Base-by-base conservation (phyloP, 2,329 filamentous ascomycete genomes). In the Epichloe coenophiala region DNA sequence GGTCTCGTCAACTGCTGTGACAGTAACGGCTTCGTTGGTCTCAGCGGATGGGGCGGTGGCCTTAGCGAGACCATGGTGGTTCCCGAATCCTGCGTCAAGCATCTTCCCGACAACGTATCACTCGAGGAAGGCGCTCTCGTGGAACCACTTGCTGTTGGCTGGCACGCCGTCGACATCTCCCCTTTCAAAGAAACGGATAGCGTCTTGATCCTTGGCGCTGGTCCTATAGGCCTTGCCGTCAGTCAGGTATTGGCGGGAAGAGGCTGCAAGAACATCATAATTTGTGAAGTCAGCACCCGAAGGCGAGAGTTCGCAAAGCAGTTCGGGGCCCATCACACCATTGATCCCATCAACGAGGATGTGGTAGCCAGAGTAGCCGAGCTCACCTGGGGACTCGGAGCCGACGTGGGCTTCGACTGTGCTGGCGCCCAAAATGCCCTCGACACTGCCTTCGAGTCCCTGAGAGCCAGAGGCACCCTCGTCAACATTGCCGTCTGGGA, bases 401-500 rank as follows among this genome's bases (percentile, higher is more conserved):
- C 74, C 2, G 75, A 81, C 57, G 68, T 83, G 2, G 74, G 77
- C 0, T 81, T 83, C 54, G 80, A 84, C 54, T 79, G 78, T 35
- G 78, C 80, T 0, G 80, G 80, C 6, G 76, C 82, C 19, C 69
- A 74, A n/a, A 67, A 67, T 1, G 75, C 68, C n/a, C 57, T 74
- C 4, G 60, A 68, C 38, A 59, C 53, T 56, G 77, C 64, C 56
- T 77, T 72, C 40, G 62, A 69, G 19, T 69, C 74, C 0, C 72
- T 80, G 3, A 68, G 71, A 46, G 68, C 71, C 0, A 68, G 74
- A 37, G 81, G 80, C 0, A 77, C 75, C 0, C 69, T 84, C 0
- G 71, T 84, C 2, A 84, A 84, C 53, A 72, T 84, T n/a, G 78
- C 80, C 0, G 76, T 84, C 3, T 83, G 78, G 77, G 78, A 81